phyloP scores from a whole-genome alignment of 1,139 yeast species.

The Hemisphaericaspora xylofermentans region DNA sequence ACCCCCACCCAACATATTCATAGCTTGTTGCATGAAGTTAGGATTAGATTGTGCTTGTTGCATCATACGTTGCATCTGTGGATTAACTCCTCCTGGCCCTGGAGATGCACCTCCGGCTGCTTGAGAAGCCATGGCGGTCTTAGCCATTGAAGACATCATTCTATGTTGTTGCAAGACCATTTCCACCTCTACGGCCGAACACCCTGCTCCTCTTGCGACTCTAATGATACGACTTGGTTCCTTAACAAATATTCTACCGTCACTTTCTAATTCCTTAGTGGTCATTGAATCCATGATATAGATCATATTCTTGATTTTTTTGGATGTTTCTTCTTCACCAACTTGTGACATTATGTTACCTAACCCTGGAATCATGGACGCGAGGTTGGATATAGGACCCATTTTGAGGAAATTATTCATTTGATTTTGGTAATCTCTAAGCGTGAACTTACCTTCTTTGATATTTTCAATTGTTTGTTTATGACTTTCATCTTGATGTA shows the following conservation, averaged over 20 bases:
- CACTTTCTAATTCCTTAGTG: slow-evolving; percentile 83
- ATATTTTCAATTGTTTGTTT: slow-evolving; percentile 90
- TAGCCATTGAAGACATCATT: slow-evolving; percentile 94
- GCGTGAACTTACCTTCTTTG: slow-evolving; percentile 92
- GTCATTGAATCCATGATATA: slow-evolving; percentile 97
- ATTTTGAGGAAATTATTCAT: slow-evolving; percentile 93
- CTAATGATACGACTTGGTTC: slow-evolving; percentile 86
- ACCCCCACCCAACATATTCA: slow-evolving; percentile 53
- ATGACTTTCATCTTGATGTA: slow-evolving; percentile 67
- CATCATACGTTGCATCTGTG: slow-evolving; percentile 45
- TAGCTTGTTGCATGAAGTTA: slow-evolving; percentile 55
- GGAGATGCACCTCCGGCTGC: slow-evolving; percentile 39
- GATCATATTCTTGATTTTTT: slow-evolving; percentile 82
- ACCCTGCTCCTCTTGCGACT: slow-evolving; percentile 96
- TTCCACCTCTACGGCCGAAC: slow-evolving; percentile 89
- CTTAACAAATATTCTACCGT: slow-evolving; percentile 76
- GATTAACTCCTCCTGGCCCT: slow-evolving; percentile 30
- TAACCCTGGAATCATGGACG: slow-evolving; percentile 95
- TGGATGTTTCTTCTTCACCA: slow-evolving; percentile 87
- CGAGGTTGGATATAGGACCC: slow-evolving; percentile 94
- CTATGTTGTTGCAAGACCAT: slow-evolving; percentile 89
- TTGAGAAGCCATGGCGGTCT: slow-evolving; percentile 60
- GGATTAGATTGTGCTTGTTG: slow-evolving; percentile 53
- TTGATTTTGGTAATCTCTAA: slow-evolving; percentile 89
- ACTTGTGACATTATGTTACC: slow-evolving; percentile 81